Evolutionary conservation across 2,329 filamentous ascomycete species (phyloP), one percentile per base, ranked within the genome.

Genomic region (Iodosphaeria phyllophila): DNA sequence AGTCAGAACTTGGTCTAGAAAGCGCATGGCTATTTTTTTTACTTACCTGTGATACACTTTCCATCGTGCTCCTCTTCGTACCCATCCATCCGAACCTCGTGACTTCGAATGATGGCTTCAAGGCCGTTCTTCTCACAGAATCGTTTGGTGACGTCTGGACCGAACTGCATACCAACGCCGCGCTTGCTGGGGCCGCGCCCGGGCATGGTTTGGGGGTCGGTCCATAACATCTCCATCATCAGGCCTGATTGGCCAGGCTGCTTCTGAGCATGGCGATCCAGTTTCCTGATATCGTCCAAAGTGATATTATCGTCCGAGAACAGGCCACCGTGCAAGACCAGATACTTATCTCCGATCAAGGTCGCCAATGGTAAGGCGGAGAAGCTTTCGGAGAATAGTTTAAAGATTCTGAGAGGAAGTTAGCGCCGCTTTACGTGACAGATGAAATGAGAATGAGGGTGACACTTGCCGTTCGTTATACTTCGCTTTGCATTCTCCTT

Each of bases 191-290:
- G 89, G 6, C 84, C 82, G 37, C 89, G 73, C 26, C 89, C 89
- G 15, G 77, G 73, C 38, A 72, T 63, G 1, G 77, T 64, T 48
- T 98, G 89, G 3, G 89, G 89, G 46, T 98, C 89, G 1, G 89
- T 95, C 89, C 89, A 98, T 23, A 98, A 66, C 89, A 98, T 98
- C 54, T 98, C 89, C 89, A 98, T 98, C 89, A 98, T 98, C 40
- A 98, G 56, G 9, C 89, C 89, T 24, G 77, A 58, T 49, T 98
- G 89, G 16, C 89, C 89, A 3, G 89, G 86, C 43, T 95, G 86
- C 32, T 80, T 67, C 52, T 95, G 89, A 47, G 68, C 72, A 54
- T 93, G 84, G 35, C 86, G 65, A 52, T 95, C 74, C 29, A 95
- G 60, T 54, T 92, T 91, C 36, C 89, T 71, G 37, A 98, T 91